Percentiles rank a stretch among this genome's conserved stretches.
These are phyloP conservation scores for Escallonia rubra DNA, from an alignment of 129 eudicot genomes.

Conservation along the genomic window DNA sequence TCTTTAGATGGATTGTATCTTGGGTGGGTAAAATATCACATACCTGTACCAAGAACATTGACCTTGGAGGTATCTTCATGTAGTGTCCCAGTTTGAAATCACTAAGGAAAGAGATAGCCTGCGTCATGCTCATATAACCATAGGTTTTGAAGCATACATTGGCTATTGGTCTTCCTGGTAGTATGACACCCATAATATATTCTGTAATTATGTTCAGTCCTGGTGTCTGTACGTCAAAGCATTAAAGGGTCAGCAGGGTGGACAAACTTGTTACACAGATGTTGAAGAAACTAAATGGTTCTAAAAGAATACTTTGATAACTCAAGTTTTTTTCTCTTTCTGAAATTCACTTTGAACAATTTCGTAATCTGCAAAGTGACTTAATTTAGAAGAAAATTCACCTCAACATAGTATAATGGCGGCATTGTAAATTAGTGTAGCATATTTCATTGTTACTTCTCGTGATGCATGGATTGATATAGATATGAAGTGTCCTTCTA, in stretches of 20 bases:
- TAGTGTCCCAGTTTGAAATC: slow-evolving; percentile 92
- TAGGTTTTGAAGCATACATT: slow-evolving; percentile 87
- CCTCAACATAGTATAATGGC: too few relatives aligned
- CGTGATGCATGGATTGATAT: not conserved
- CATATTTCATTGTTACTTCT: not conserved
- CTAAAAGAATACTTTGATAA: too few relatives aligned
- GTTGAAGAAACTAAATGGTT: too few relatives aligned
- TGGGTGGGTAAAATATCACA: not conserved
- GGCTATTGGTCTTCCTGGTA: slow-evolving; percentile 88
- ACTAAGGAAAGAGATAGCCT: slow-evolving; percentile 84
- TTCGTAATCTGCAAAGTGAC: too few relatives aligned
- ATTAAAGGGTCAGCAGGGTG: not conserved
- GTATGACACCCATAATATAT: slow-evolving; percentile 79
- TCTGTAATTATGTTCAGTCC: slow-evolving; percentile 89
- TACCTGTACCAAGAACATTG: slow-evolving; percentile 97
- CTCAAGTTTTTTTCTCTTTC: too few relatives aligned
- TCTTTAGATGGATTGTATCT: too few relatives aligned
- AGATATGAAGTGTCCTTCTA: not conserved
- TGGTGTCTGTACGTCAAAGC: slow-evolving; percentile 58
- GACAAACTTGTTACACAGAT: not conserved
- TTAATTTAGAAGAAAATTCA: too few relatives aligned
- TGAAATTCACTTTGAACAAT: too few relatives aligned
- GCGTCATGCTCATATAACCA: slow-evolving; percentile 96
- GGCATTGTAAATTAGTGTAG: too few relatives aligned
- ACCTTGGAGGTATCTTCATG: slow-evolving; percentile 97